A percentile compares a stretch with the other conserved stretches of the same genome.
phyloP scores from a whole-genome alignment of 2,329 filamentous ascomycete species.

The Trichoderma sp. region DNA sequence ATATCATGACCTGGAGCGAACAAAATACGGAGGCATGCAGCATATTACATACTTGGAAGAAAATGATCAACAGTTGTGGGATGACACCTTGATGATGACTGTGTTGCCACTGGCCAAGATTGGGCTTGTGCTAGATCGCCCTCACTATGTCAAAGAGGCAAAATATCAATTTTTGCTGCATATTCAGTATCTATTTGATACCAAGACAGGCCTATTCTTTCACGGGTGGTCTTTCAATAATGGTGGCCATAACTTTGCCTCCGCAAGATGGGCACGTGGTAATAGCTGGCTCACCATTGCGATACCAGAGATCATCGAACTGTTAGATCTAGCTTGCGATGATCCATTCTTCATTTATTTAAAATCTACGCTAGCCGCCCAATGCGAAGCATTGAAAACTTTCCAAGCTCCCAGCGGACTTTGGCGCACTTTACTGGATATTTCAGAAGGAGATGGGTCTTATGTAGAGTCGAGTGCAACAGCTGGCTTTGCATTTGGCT shows the following conservation, averaged over 20 bases:
- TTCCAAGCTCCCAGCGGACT: not conserved
- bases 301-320: slow-evolving; percentile 5
- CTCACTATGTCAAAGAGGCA: slow-evolving; percentile 2
- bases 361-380: not conserved
- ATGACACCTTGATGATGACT: slow-evolving; percentile 13
- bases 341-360: not conserved
- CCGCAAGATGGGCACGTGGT: slow-evolving; percentile 2
- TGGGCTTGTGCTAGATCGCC: slow-evolving; percentile 1
- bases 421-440: slow-evolving; percentile 3
- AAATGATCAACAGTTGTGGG: slow-evolving; percentile 9
- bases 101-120: slow-evolving; percentile 8
- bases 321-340: not conserved
- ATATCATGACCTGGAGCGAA: slow-evolving; percentile 7
- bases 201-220: slow-evolving; percentile 6
- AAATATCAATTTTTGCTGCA: slow-evolving; percentile 8
- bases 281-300: slow-evolving; percentile 14
- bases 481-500: slow-evolving; percentile 5
- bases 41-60: slow-evolving; percentile 14
- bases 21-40: slow-evolving; percentile 14
- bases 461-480: slow-evolving; percentile 7
- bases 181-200: slow-evolving; percentile 6
- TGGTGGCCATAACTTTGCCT: slow-evolving; percentile 7
- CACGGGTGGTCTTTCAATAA: slow-evolving; percentile 11
- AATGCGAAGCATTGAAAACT: slow-evolving; percentile 5
- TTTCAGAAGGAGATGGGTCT: slow-evolving; percentile 5